These are phyloP conservation scores for Magnolia kwangsiensis DNA, from an alignment of 164 flowering plant genomes.

Conservation along the genomic window DNA sequence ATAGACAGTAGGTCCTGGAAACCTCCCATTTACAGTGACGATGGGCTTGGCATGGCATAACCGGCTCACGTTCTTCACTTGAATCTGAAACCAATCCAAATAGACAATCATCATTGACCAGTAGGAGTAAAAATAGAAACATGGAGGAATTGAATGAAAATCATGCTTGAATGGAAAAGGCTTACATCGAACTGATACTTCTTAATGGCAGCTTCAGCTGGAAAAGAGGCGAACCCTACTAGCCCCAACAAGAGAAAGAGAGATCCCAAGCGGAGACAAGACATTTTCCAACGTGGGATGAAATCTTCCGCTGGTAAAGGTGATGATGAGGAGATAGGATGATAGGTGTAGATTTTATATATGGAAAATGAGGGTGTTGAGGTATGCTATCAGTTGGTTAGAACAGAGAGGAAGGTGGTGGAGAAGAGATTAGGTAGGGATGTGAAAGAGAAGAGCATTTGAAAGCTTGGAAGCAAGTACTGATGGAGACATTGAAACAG, in stretches of 20 bases:
- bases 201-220: constrained; percentile 34
- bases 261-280: constrained; percentile 1
- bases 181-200: constrained; percentile 49
- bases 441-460: constrained; percentile 2
- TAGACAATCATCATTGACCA: neutral
- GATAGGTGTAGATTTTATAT: constrained; percentile 6
- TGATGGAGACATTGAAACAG: constrained; percentile 23
- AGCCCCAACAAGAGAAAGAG: constrained; percentile 19
- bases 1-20: constrained; percentile 64
- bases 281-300: constrained; percentile 9
- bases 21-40: constrained; percentile 65
- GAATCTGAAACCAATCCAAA: constrained; percentile 31
- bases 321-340: neutral
- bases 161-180: neutral
- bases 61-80: constrained; percentile 55
- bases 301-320: neutral
- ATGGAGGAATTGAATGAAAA: neutral
- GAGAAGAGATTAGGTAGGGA: constrained; percentile 18
- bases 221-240: constrained; percentile 17
- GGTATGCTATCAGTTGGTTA: constrained; percentile 23
- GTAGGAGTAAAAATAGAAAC: neutral
- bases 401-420: constrained; percentile 2
- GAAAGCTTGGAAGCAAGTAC: constrained; percentile 46
- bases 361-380: constrained; percentile 2
- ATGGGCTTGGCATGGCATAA: constrained; percentile 57